Percentiles rank a stretch among this genome's conserved stretches.
Evolutionary conservation across 1,284 basidiomycete genomes (phyloP).

Genomic region (Trichosporon ovoides): DNA sequence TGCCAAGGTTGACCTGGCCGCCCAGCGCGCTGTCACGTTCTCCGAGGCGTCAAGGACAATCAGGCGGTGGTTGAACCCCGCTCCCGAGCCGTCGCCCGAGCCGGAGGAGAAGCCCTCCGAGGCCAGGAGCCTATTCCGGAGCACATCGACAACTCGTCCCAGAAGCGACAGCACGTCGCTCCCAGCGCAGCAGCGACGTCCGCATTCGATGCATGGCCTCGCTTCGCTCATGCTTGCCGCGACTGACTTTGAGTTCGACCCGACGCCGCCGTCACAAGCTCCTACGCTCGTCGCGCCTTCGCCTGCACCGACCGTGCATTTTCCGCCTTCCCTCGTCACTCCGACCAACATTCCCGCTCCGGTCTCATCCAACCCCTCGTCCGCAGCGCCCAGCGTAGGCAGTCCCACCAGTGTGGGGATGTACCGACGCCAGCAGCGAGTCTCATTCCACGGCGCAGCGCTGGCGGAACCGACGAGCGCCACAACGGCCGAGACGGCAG

Average conservation of each 20-base stretch:
- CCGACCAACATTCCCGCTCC: background rate
- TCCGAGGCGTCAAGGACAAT: slow-evolving; percentile 35
- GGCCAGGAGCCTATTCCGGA: slow-evolving; percentile 29
- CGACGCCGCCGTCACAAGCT: slow-evolving; percentile 4
- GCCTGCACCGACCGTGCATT: slow-evolving; percentile 18
- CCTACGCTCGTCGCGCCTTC: slow-evolving; percentile 14
- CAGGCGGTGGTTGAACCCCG: slow-evolving; percentile 31
- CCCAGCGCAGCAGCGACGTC: slow-evolving; percentile 12
- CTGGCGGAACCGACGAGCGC: slow-evolving; percentile 35
- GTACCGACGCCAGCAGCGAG: slow-evolving; percentile 14
- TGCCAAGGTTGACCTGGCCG: slow-evolving; percentile 41
- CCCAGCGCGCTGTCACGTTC: slow-evolving; percentile 33
- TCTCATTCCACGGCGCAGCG: slow-evolving; percentile 38
- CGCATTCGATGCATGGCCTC: slow-evolving; percentile 28
- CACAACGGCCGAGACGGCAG: slow-evolving; percentile 33
- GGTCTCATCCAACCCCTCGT: background rate
- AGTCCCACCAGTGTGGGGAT: slow-evolving; percentile 10
- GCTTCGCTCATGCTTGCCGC: slow-evolving; percentile 20
- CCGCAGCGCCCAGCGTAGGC: background rate
- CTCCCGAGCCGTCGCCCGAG: slow-evolving; percentile 17
- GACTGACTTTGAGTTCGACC: slow-evolving; percentile 15
- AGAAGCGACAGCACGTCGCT: slow-evolving; percentile 11
- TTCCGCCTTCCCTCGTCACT: slow-evolving; percentile 10
- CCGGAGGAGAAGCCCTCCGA: slow-evolving; percentile 1
- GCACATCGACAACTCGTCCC: slow-evolving; percentile 21